Conservation (phyloP, 352 stramenopile genomes). For the Phytopythium litorale region DNA sequence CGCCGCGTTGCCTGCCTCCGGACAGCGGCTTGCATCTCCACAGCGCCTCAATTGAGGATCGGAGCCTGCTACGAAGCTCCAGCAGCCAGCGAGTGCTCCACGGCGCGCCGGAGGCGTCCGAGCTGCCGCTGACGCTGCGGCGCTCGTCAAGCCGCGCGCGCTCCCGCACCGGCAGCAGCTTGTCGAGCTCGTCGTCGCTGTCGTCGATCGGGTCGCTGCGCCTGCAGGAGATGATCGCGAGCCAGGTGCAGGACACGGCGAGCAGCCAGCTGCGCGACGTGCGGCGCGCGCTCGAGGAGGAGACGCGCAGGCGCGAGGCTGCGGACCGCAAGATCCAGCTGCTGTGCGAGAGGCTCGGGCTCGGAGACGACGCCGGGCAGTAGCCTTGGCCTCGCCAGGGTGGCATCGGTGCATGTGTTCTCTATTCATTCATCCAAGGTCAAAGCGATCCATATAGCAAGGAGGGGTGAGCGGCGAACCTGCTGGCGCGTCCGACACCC, state of each 20-base stretch:
- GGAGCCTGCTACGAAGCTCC: not conserved
- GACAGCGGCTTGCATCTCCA: not conserved
- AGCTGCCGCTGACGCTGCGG: not conserved
- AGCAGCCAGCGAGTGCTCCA: not conserved
- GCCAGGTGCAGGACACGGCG: constrained; percentile 30
- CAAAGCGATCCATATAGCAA: not conserved
- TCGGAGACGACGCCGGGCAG: constrained; percentile 16
- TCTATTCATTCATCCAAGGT: constrained; percentile 9
- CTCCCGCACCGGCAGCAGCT: not conserved
- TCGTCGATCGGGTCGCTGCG: constrained; percentile 23
- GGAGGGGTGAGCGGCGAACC: not conserved
- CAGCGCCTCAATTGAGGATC: not conserved
- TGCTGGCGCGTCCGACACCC: not conserved
- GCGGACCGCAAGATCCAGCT: constrained; percentile 37
- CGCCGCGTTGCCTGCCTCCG: constrained; percentile 14
- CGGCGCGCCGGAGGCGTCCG: not conserved
- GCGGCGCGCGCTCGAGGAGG: constrained; percentile 20
- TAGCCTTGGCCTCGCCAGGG: not conserved
- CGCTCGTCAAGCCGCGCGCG: not conserved
- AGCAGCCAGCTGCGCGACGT: constrained; percentile 25
- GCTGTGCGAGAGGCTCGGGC: constrained; percentile 37
- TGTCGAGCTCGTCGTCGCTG: constrained; percentile 8
- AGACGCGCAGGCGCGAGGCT: constrained; percentile 32
- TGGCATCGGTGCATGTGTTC: not conserved
- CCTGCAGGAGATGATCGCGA: constrained; percentile 33